Base-by-base conservation (phyloP, 2,329 filamentous ascomycete species). In the Alternaria triticina region DNA sequence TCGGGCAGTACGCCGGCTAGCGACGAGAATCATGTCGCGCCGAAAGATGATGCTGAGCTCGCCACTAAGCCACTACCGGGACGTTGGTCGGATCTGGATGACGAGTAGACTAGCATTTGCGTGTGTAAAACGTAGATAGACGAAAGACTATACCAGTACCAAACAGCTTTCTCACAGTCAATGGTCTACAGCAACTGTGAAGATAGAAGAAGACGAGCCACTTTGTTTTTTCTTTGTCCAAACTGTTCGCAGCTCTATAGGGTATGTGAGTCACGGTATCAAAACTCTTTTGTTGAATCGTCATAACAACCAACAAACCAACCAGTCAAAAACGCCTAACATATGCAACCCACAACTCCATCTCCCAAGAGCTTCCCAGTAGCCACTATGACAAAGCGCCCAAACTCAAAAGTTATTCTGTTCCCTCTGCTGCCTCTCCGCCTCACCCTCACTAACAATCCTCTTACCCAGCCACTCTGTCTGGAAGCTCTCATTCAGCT, bases 401-500 rank as follows among this genome's bases (percentile, higher is more conserved):
- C 20, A 47, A 46, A 17, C 46, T 33, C 69, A 77, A 54, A 68
- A 77, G 51, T 70, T 69, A 22, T 75, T 74, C 58, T 72, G 71
- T 56, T 79, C 77, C 8, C 77, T 60, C 55, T 73, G 72, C 33
- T 66, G 57, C 11, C 75, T 68, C 67, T 79, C 77, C 9, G 71
- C 70, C 66, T 79, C 77, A 25, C 77, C 77, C 64, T 78, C 77
- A 27, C 65, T 70, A 22, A 79, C 74, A 61, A 78, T 78, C 56
- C 73, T 67, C 73, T 79, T 79, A 60, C 75, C 75, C 22, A 79
- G 70, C 76, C 76, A 80, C 81, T 98, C 95, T 76, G 95, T 94
- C 20, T 92, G 97, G 79, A 98, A 97, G 77, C 96, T 93, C 68
- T 92, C 89, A 67, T 91, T 91, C 62, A 99, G 84, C 68, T 89